Base-by-base conservation (phyloP, 176 grass and related monocot genomes). In the Canna indica region DNA sequence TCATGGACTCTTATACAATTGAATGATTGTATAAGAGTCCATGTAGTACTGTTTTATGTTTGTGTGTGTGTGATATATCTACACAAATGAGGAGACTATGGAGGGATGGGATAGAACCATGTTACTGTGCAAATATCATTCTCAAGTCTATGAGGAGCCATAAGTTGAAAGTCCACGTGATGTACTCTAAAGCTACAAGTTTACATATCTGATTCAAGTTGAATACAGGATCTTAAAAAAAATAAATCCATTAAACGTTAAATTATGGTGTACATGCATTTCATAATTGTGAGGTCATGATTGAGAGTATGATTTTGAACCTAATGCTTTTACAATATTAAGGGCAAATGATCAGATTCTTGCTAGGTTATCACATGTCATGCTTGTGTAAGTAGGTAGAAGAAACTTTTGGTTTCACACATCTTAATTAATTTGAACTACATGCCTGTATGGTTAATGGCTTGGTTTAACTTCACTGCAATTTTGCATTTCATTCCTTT, bases 401-500 rank as follows among this genome's bases (percentile, higher is more conserved):
- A n/a, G 50, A 60, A 31, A 60, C 26, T 4, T 31, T 60, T 31
- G 27, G 58, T 28, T 60, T 59, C 25, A 2, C 25, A 27, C 22
- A 59, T 59, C 12, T 14, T 30, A 6, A n/a, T 54, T 54, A 32
- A 30, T 60, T 16, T 60, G 25, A 60, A 28, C 2, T 60, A 60
- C 2, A 30, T 30, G 9, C 24, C n/a, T 30, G 58, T 15, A 28
- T 59, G 1, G 0, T 68, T 36, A 18, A 24, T 41, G 20, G 4
- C 17, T 68, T 41, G 17, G 22, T 41, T 68, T 68, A 0, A 27
- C 46, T 46, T 68, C 7, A 47, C 16, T 38, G 65, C 31, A 68
- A 66, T 71, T 70, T 67, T 58, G 69, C 75, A 59, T 36, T 36
- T 65, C 7, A 67, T 36, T 67, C 62, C 52, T 75, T 22, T 61